Conservation (phyloP, 2,329 filamentous ascomycete species). For the Phialocephala sp. region DNA sequence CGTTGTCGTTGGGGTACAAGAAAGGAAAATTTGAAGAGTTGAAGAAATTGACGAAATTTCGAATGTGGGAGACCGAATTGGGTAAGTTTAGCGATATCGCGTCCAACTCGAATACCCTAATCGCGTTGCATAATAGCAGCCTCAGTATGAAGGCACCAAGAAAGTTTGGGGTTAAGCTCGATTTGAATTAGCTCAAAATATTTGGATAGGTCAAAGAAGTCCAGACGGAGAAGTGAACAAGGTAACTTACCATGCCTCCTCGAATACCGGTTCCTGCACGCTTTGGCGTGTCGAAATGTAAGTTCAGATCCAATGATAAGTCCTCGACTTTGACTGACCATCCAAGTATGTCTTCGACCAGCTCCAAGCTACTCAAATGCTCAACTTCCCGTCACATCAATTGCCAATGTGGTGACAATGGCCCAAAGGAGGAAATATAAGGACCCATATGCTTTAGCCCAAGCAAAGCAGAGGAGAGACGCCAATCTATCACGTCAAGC, state of each 20-base stretch:
- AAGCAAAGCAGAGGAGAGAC: conserved; percentile 82
- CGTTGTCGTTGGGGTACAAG: conserved; percentile 23
- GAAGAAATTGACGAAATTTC: conserved; percentile 15
- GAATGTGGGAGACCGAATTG: background rate
- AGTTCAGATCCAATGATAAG: conserved; percentile 38
- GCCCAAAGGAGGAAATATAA: conserved; percentile 71
- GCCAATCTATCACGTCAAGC: conserved; percentile 79
- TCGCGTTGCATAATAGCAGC: conserved; percentile 3
- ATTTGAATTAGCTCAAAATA: background rate
- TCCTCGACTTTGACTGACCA: conserved; percentile 9
- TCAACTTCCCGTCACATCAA: conserved; percentile 64
- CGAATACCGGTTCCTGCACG: conserved; percentile 67
- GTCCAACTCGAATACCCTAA: background rate
- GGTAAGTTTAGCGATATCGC: too few relatives aligned
- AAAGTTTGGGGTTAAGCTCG: background rate
- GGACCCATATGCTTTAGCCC: conserved; percentile 83
- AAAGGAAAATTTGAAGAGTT: conserved; percentile 20
- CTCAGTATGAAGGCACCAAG: conserved; percentile 22
- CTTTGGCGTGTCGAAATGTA: conserved; percentile 65
- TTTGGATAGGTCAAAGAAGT: background rate
- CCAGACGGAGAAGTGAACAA: background rate
- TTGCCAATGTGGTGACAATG: conserved; percentile 62
- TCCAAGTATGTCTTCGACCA: conserved; percentile 65
- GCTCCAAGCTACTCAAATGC: conserved; percentile 52
- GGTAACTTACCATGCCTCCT: conserved; percentile 61